A percentile compares a stretch with the other conserved stretches of the same genome.
Conservation (phyloP, 1,284 basidiomycete species). For the Rhizoctonia solani region DNA sequence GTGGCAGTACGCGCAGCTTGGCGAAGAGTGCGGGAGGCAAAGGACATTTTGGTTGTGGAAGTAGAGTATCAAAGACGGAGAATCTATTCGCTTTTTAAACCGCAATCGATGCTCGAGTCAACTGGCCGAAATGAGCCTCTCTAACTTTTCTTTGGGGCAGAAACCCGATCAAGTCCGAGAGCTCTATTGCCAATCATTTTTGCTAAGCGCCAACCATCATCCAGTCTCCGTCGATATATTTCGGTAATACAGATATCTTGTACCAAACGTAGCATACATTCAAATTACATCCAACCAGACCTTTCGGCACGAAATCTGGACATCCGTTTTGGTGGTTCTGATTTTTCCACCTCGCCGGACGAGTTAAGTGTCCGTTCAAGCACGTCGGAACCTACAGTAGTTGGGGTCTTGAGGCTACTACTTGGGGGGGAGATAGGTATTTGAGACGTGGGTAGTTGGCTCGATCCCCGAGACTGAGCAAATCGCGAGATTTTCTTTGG, state of each 20-base stretch:
- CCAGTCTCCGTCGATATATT: background rate
- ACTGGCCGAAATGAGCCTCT: slow-evolving; percentile 14
- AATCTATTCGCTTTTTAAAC: background rate
- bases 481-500: slow-evolving; percentile 5
- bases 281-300: slow-evolving; percentile 9
- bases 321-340: slow-evolving; percentile 46
- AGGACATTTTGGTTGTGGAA: slow-evolving; percentile 45
- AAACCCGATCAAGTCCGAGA: slow-evolving; percentile 31
- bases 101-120: slow-evolving; percentile 26
- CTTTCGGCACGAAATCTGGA: slow-evolving; percentile 56
- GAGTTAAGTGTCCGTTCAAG: slow-evolving; percentile 33
- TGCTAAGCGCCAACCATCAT: background rate
- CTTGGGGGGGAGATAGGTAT: too few relatives aligned
- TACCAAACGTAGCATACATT: background rate
- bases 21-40: slow-evolving; percentile 56
- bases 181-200: slow-evolving; percentile 25
- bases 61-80: slow-evolving; percentile 52
- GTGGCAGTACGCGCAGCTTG: slow-evolving; percentile 62
- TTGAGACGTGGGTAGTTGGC: slow-evolving; percentile 51
- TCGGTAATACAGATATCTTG: background rate
- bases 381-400: background rate
- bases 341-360: slow-evolving; percentile 35
- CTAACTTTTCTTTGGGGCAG: slow-evolving; percentile 20
- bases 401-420: slow-evolving; percentile 48
- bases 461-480: slow-evolving; percentile 39